Evolutionary conservation across 306 rosid genomes (phyloP).

Genomic region (Glycine soja): DNA sequence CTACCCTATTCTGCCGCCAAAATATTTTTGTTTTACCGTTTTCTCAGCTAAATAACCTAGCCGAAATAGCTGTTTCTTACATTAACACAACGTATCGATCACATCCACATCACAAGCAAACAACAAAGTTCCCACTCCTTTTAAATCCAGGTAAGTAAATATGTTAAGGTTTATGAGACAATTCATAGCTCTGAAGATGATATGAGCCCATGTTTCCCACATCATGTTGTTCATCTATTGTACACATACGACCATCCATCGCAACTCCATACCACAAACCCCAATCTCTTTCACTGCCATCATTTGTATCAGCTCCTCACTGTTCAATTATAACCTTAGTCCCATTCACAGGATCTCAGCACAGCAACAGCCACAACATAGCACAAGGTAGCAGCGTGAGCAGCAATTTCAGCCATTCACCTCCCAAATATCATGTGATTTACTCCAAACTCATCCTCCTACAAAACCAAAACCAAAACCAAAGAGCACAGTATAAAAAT

Average conservation of each 20-base stretch:
- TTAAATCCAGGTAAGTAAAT: slow-evolving; percentile 33
- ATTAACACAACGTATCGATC: slow-evolving; percentile 44
- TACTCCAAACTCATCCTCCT: slow-evolving; percentile 58
- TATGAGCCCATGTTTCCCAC: slow-evolving; percentile 45
- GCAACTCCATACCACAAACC: slow-evolving; percentile 35
- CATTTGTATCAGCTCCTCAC: slow-evolving; percentile 36
- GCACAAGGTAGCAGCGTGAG: slow-evolving; percentile 34
- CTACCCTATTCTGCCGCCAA: slow-evolving; percentile 36
- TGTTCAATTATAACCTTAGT: slow-evolving; percentile 26
- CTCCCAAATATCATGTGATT: slow-evolving; percentile 40
- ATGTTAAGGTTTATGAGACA: slow-evolving; percentile 41
- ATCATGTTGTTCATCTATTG: slow-evolving; percentile 45
- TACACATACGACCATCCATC: slow-evolving; percentile 43
- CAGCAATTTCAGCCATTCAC: slow-evolving; percentile 32
- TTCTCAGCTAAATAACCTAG: slow-evolving; percentile 27
- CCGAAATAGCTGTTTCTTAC: slow-evolving; percentile 19
- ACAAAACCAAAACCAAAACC: slow-evolving; percentile 51
- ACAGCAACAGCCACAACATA: neutral
- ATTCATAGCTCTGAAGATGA: slow-evolving; percentile 46
- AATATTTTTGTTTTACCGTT: neutral
- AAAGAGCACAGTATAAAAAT: slow-evolving; percentile 68
- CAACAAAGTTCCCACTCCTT: slow-evolving; percentile 43
- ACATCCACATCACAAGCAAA: slow-evolving; percentile 43
- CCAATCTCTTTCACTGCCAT: slow-evolving; percentile 35
- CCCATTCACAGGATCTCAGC: slow-evolving; percentile 36